phyloP scores from a whole-genome alignment of 306 rosid species.

The Pachyrhizus erosus region DNA sequence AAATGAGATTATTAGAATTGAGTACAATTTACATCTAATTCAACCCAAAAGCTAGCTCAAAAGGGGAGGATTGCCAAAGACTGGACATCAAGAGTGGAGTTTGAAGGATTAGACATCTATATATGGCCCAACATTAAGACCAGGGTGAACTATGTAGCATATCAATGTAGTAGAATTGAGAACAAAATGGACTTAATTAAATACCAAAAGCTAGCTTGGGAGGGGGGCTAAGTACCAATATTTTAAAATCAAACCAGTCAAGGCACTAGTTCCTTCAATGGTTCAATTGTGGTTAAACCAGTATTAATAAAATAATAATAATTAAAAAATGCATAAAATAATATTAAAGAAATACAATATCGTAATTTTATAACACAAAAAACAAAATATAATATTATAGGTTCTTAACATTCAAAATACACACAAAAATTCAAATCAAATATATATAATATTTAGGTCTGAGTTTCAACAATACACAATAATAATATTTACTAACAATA shows the following conservation, averaged over 20 bases:
- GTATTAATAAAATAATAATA: neutral
- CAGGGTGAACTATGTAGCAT: conserved; percentile 11
- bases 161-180: neutral
- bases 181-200: neutral
- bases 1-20: conserved; percentile 8
- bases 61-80: neutral
- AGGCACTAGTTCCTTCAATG: neutral
- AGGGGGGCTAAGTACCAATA: neutral
- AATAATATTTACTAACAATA: neutral
- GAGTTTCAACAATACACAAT: neutral
- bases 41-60: neutral
- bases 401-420: neutral
- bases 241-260: neutral
- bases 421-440: neutral
- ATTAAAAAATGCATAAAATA: neutral
- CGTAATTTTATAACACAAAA: neutral
- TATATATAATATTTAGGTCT: neutral
- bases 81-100: conserved; percentile 10
- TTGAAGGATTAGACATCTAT: neutral
- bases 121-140: neutral
- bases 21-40: conserved; percentile 23
- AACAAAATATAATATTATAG: neutral
- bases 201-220: neutral
- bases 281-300: neutral
- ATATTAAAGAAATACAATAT: neutral